Percentiles rank a stretch among this genome's conserved stretches.
Conservation (phyloP, 768 basidiomycete genomes). For the Russula sp. region DNA sequence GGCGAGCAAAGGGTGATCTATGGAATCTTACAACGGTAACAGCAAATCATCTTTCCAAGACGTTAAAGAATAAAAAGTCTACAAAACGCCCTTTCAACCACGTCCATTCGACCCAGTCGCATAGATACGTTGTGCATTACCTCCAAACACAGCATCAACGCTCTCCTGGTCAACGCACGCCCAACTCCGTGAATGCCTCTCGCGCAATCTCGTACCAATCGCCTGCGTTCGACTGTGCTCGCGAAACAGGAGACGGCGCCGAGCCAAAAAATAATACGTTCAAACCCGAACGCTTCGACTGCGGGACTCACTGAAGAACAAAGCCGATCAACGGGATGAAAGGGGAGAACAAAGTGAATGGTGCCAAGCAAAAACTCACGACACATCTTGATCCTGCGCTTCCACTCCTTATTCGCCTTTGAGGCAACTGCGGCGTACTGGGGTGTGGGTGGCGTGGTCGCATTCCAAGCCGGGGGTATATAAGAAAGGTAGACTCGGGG, state of each 20-base stretch:
- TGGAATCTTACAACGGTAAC: constrained; percentile 1
- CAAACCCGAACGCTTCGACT: constrained; percentile 79
- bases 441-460: constrained; percentile 50
- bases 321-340: constrained; percentile 17
- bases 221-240: constrained; percentile 48
- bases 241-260: constrained; percentile 55
- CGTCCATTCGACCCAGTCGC: constrained; percentile 8
- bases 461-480: constrained; percentile 72
- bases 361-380: constrained; percentile 49
- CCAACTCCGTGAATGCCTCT: constrained; percentile 75
- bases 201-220: constrained; percentile 87
- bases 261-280: constrained; percentile 83
- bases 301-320: constrained; percentile 64
- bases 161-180: constrained; percentile 73
- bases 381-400: constrained; percentile 78
- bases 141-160: constrained; percentile 68
- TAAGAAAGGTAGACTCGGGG: constrained; percentile 72
- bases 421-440: constrained; percentile 36
- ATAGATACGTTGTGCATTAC: constrained; percentile 49
- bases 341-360: constrained; percentile 12
- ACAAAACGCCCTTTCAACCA: neutral
- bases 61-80: neutral
- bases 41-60: no score
- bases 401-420: constrained; percentile 58
- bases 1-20: constrained; percentile 6